Base-by-base conservation (phyloP, 108 stramenopile genomes). In the Nitzschia sp. region DNA sequence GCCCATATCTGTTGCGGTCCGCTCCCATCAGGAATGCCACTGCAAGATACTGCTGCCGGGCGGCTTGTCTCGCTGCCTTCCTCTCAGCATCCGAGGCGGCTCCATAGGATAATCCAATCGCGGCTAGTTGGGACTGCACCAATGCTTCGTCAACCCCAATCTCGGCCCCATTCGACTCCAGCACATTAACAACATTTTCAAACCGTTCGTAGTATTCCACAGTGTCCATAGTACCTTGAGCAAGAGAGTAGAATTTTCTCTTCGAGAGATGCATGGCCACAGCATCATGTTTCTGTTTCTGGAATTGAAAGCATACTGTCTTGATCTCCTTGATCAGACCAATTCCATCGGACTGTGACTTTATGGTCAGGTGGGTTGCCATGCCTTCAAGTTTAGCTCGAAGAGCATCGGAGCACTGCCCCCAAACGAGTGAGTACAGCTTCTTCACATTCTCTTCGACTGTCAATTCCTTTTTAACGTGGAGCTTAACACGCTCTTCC, bases 351-450 rank as follows among this genome's bases (percentile, higher is more conserved):
- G 30, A 13, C 2, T 25, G 6, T 18, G 18, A n/a, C 18, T 4
- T n/a, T 15, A 64, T 36, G 15, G 34, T 28, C 4, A 24, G 11
- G 32, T 32, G 64, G 9, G 21, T 29, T 2, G 5, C 28, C 9
- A 18, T n/a, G 15, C 29, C 45, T 26, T 76, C 46, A 2, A 76
- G 34, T 27, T 64, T 51, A 9, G 28, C 8, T 30, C 30, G 21
- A 23, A 71, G 8, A 28, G 42, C 26, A 6, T 69, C 68, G 8
- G 75, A 54, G 31, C 75, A 76, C 32, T 76, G 75, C 13, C 75
- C 75, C 25, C n/a, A 19, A 2, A 76, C n/a, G 17, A 76, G 32
- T 17, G 55, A 3, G 27, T 34, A 68, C 19, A 36, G 25, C 24
- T 56, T 55, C 31, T 32, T 38, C 28, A 31, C 9, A 21, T 63